Base-by-base conservation (phyloP, 345 rosid genomes). In the Microcos paniculata region DNA sequence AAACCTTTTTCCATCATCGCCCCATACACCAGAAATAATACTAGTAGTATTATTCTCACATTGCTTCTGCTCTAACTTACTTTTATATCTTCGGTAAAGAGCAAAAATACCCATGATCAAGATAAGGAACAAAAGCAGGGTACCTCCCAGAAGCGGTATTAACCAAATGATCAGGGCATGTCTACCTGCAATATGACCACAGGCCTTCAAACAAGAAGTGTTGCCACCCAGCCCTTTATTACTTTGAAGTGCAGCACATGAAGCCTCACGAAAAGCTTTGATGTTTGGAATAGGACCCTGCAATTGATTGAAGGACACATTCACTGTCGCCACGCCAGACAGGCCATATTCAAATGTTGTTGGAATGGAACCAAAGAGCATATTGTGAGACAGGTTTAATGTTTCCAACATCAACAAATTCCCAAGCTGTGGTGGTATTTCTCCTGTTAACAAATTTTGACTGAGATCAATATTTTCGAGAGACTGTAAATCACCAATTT, bases 151-250 rank as follows among this genome's bases (percentile, higher is more conserved):
- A 6, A 71, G 64, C 2, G 63, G 16, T 19, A 71, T 7, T 21
- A 77, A 71, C 12, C 51, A 33, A 52, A 78, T 26, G 42, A 35
- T 35, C 14, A 26, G 35, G 1, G 6, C 13, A 5, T 13, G 38
- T 5, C 31, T 30, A 14, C 15, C 2, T 14, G 24, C 0, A 63
- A 81, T 81, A 21, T 77, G 69, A 43, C 59, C 40, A 35, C 78
- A 62, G 8, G 42, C 43, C 61, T 48, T 77, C 35, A 85, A 48
- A 46, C 78, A 80, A 61, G 70, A 31, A 19, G 13, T 4, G 26
- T 72, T 38, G 30, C 86, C 86, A 43, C 88, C 83, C 18, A 85
- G 62, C 53, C 76, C 83, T 8, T 3, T 74, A 55, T 85, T 85
- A 40, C 81, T 82, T 42, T 43, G 68, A 12, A 83, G 70, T 43